Evolutionary conservation across 768 basidiomycete species (phyloP).

Genomic region (Hypholoma sublateritium): DNA sequence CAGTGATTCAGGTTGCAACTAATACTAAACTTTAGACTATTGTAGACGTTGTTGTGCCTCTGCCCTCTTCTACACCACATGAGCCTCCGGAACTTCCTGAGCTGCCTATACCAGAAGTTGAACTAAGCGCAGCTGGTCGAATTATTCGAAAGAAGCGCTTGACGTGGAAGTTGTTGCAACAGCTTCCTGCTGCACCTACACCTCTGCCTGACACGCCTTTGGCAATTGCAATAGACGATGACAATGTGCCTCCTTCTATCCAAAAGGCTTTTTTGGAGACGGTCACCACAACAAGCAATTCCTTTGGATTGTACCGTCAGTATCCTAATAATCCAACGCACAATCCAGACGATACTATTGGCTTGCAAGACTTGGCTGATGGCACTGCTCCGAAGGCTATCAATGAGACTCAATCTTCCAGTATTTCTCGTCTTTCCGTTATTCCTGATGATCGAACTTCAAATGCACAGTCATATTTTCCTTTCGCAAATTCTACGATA

Average conservation of each 20-base stretch:
- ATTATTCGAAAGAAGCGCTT: neutral
- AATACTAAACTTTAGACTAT: too few species aligned
- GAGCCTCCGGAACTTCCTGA: neutral
- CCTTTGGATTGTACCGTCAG: slow-evolving; percentile 11
- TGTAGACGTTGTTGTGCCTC: too few species aligned
- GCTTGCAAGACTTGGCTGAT: neutral
- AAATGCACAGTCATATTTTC: neutral
- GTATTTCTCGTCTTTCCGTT: neutral
- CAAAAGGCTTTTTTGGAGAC: neutral
- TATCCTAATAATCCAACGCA: slow-evolving; percentile 12
- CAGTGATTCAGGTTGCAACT: too few species aligned
- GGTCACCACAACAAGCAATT: slow-evolving; percentile 3
- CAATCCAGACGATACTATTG: slow-evolving; percentile 10
- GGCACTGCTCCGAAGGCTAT: neutral
- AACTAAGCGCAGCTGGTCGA: neutral
- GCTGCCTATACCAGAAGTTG: neutral
- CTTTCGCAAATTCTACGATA: slow-evolving; percentile 14
- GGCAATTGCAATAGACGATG: neutral
- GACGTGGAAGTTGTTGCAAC: neutral
- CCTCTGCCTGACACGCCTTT: neutral
- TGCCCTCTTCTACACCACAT: too few species aligned
- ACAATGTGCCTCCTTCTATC: neutral
- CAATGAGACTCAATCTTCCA: neutral
- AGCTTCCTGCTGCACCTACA: neutral
- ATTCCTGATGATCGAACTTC: neutral